Conservation (phyloP, 2,329 filamentous ascomycete species). For the Cytospora schulzeri region DNA sequence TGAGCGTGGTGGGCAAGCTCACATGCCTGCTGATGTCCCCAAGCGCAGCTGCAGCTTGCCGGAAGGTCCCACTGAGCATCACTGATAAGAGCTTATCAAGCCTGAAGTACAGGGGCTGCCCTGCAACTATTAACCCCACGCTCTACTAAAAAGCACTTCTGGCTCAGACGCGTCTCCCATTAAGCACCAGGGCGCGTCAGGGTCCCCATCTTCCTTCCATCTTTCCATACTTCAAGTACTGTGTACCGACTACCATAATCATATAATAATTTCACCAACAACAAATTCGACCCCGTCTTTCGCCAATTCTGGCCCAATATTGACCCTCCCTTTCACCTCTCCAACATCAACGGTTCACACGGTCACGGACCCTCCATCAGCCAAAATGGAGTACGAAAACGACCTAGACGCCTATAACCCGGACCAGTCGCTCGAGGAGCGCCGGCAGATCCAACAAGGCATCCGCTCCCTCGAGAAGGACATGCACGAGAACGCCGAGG, state of each 20-base stretch:
- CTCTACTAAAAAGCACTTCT: constrained; percentile 7
- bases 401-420: constrained; percentile 69
- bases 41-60: not conserved
- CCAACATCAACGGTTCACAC: not conserved
- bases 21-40: not conserved
- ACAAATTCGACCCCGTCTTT: not conserved
- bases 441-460: constrained; percentile 68
- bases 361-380: not conserved
- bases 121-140: constrained; percentile 6
- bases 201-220: not conserved
- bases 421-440: constrained; percentile 75
- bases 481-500: constrained; percentile 68
- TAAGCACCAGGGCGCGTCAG: constrained; percentile 15
- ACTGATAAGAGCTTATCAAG: constrained; percentile 1
- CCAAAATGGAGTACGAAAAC: constrained; percentile 33
- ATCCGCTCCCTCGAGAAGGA: constrained; percentile 68
- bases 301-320: not conserved
- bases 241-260: not conserved
- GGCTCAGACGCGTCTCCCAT: constrained; percentile 16
- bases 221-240: not conserved
- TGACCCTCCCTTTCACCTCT: not conserved
- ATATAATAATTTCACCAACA: not conserved
- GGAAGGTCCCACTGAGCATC: not conserved
- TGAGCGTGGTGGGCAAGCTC: not conserved
- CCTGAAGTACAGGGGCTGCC: not conserved